Base-by-base conservation (phyloP, 345 rosid species). In the Hevea brasiliensis region DNA sequence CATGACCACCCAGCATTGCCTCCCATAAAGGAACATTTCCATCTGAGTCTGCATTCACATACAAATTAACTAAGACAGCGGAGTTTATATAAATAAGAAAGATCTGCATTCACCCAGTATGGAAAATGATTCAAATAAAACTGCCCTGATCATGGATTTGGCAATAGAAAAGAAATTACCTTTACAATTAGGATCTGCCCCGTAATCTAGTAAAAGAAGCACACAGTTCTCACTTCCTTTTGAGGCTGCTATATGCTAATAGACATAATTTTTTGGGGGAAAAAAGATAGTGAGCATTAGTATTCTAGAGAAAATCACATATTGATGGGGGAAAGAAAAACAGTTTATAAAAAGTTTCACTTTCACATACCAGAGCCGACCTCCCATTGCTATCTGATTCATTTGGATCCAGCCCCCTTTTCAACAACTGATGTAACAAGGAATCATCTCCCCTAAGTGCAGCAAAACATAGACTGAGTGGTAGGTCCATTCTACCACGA, bases 1-100 rank as follows among this genome's bases (percentile, higher is more conserved):
- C 85, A 59, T 94, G 88, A 7, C 93, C 87, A 40, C 74, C 89
- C 69, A 80, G 68, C 87, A 90, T 81, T 67, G 97, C 97, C 73
- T 89, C 97, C 97, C 97, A 94, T 29, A 94, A 47, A 10, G 97
- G 97, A 45, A 86, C 85, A 70, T 71, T 88, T 64, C 95, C 97
- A 8, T 92, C 93, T 0, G 84, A 62, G 65, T 92, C 97, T 92
- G 86, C 84, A 82, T 48, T 44, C 32, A 70, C 40, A 54, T 70
- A 68, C 50, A 11, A 6, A 32, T 32, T 32, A 32, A 65, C 29
- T 18, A 17, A n/a, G n/a, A n/a, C n/a, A n/a, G n/a, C n/a, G n/a
- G n/a, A n/a, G n/a, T n/a, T n/a, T n/a, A n/a, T n/a, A n/a, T n/a
- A n/a, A n/a, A n/a, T n/a, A n/a, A n/a, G n/a, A n/a, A n/a, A n/a